Evolutionary conservation across 352 stramenopile species (phyloP).

Genomic region (Globisporangium cederbergense): DNA sequence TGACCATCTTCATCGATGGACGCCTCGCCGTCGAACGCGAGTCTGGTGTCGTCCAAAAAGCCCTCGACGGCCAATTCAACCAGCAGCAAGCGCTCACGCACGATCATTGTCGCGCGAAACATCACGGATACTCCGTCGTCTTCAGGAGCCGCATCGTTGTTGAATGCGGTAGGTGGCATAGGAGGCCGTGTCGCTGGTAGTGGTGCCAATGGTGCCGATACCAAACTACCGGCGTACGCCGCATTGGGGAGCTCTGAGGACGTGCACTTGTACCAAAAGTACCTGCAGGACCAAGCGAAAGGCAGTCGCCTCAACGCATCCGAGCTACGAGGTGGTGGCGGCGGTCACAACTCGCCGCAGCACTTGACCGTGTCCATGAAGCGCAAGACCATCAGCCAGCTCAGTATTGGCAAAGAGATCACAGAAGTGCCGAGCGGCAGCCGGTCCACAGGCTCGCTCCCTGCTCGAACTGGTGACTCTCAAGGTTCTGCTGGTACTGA

Average conservation of each 20-base stretch:
- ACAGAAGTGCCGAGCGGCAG: constrained; percentile 1
- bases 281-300: constrained; percentile 39
- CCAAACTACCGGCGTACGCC: constrained; percentile 56
- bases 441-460: constrained; percentile 8
- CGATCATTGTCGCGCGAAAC: constrained; percentile 50
- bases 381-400: constrained; percentile 30
- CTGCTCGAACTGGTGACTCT: neutral
- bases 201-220: constrained; percentile 15
- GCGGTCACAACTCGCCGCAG: constrained; percentile 15
- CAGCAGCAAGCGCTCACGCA: constrained; percentile 37
- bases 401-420: neutral
- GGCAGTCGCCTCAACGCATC: constrained; percentile 21
- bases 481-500: neutral
- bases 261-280: constrained; percentile 58
- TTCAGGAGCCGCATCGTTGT: constrained; percentile 2
- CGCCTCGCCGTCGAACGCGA: constrained; percentile 38
- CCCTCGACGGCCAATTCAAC: constrained; percentile 36
- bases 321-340: constrained; percentile 20
- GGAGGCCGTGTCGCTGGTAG: neutral
- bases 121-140: constrained; percentile 23
- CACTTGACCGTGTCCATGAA: constrained; percentile 36
- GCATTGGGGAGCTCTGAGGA: constrained; percentile 56
- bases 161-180: neutral
- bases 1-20: constrained; percentile 26
- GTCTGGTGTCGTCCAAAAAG: constrained; percentile 27